Conservation (phyloP, 31 red algal genomes). For the Pterothamnion heteromorphum region DNA sequence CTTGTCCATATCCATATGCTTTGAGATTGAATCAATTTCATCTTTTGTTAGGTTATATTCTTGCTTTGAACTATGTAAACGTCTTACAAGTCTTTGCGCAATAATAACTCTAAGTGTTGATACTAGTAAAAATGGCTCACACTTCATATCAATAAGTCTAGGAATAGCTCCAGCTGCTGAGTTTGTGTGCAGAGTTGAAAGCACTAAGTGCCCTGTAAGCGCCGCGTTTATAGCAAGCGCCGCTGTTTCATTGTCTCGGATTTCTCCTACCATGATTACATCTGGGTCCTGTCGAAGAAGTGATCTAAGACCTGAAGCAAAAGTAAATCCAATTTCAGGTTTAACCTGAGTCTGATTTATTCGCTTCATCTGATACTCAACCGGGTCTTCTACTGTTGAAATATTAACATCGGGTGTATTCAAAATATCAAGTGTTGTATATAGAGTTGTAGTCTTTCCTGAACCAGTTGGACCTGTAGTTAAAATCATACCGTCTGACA, state of each 20-base stretch:
- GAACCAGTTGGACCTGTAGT: slow-evolving; percentile 28
- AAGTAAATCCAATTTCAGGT: not conserved
- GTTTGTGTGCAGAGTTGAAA: slow-evolving; percentile 7
- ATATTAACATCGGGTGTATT: slow-evolving; percentile 1
- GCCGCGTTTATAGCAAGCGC: not conserved
- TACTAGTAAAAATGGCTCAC: not conserved
- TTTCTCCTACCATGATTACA: slow-evolving; percentile 33
- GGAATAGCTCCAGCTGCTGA: not conserved
- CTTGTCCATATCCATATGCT: too few species aligned
- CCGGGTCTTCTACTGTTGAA: slow-evolving; percentile 26
- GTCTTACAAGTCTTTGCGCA: not conserved
- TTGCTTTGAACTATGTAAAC: not conserved
- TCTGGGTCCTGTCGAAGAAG: not conserved
- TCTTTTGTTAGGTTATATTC: not conserved
- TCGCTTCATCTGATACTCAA: not conserved
- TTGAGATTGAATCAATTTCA: not conserved
- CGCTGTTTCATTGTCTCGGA: slow-evolving; percentile 14
- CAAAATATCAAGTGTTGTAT: not conserved
- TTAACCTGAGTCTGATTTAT: not conserved
- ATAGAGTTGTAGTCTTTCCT: slow-evolving; percentile 23
- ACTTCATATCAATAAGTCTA: not conserved
- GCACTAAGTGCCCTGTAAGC: not conserved
- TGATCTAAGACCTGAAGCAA: not conserved
- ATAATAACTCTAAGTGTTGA: not conserved
- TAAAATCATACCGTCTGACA: not conserved